Base-by-base conservation (phyloP, 306 rosid species). In the Carpinus viminea region DNA sequence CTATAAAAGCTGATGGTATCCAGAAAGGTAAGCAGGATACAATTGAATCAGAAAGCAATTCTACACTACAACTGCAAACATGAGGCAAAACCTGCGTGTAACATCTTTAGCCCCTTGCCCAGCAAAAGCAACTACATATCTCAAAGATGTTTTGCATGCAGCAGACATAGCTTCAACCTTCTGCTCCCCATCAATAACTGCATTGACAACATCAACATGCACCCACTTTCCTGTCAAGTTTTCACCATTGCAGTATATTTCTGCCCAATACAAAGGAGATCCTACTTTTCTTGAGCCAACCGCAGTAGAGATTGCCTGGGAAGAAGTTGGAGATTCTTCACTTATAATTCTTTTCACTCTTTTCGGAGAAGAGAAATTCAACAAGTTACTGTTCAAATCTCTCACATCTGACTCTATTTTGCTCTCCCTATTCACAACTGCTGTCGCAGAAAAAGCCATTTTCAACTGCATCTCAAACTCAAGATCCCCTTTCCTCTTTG, bases 61-160 rank as follows among this genome's bases (percentile, higher is more conserved):
- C 52, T 54, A 68, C 26, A 17, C 69, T 76, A 59, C 46, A 61
- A 47, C 60, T 48, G 77, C 26, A 68, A 74, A 72, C 48, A 81
- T 76, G 75, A 68, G 28, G 80, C 82, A 80, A 81, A 70, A 95
- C 98, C 97, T 95, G 91, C 93, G 92, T 47, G 98, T 95, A 87
- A 95, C 97, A 57, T 95, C 98, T 90, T 95, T 95, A 73, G 97
- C 98, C 38, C 98, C 98, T 70, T 86, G 88, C 82, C 98, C 98
- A 46, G 95, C 91, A 83, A 95, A 95, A 68, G 98, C 98, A 76
- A 92, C 90, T 76, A 90, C 98, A 80, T 95, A 95, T 91, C 97
- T 88, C 90, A 92, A 84, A 81, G 98, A 79, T 17, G 74, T 83
- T 87, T 90, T 95, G 88, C 97, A 95, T 48, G 98, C 91, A 73